These are phyloP conservation scores for Prosopis cineraria DNA, from an alignment of 306 rosid genomes.

Conservation along the genomic window DNA sequence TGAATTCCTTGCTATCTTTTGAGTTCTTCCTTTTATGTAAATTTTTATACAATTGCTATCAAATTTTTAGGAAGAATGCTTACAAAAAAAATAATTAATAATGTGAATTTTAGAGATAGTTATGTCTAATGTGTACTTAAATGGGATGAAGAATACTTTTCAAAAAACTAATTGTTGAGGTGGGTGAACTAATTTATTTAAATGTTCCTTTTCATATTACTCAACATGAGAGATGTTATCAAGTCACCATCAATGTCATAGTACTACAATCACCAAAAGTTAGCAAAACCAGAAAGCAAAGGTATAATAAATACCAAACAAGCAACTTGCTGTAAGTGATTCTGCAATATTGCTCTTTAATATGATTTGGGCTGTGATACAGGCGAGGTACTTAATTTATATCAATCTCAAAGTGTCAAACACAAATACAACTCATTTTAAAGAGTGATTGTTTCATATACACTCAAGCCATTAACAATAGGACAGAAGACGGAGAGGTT, in stretches of 20 bases:
- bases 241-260: too few relatives aligned
- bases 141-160: too few relatives aligned
- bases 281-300: background rate
- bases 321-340: background rate
- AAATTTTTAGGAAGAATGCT: background rate
- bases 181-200: too few relatives aligned
- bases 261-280: background rate
- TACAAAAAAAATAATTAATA: background rate
- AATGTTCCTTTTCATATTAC: too few relatives aligned
- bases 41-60: background rate
- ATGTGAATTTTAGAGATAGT: background rate
- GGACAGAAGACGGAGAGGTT: background rate
- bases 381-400: background rate
- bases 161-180: too few relatives aligned
- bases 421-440: background rate
- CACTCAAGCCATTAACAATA: slow-evolving; percentile 26
- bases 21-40: background rate
- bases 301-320: background rate
- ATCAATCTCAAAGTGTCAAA: background rate
- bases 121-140: too few relatives aligned
- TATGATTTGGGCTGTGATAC: background rate
- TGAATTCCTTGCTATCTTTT: background rate
- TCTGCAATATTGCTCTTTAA: background rate
- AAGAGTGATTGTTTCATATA: background rate
- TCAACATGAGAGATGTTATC: too few relatives aligned